Evolutionary conservation across 805 yeast genomes (phyloP).

Genomic region (Maudiozyma bulderi): DNA sequence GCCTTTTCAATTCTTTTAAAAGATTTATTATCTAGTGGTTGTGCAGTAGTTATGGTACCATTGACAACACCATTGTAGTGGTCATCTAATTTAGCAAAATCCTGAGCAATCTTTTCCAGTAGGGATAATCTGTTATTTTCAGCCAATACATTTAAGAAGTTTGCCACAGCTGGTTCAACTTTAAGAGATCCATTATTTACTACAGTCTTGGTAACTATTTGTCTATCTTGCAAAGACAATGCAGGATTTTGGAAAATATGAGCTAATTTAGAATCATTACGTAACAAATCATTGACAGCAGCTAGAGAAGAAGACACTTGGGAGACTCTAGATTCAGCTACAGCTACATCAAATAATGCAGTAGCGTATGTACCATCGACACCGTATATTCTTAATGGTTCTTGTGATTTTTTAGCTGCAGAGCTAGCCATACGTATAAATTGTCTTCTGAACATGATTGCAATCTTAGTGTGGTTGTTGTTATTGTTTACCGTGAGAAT

Average conservation of each 20-base stretch:
- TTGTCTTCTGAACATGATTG: conserved; percentile 2
- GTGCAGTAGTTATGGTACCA: conserved; percentile 84
- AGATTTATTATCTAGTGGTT: conserved; percentile 71
- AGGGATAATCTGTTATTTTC: conserved; percentile 87
- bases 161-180: conserved; percentile 59
- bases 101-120: conserved; percentile 52
- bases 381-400: conserved; percentile 87
- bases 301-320: conserved; percentile 62
- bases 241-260: conserved; percentile 74
- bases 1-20: conserved; percentile 72
- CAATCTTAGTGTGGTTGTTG: neutral
- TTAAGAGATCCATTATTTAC: conserved; percentile 24
- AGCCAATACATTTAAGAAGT: conserved; percentile 76
- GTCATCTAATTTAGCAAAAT: conserved; percentile 70
- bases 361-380: conserved; percentile 95
- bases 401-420: conserved; percentile 45
- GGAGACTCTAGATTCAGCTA: conserved; percentile 2
- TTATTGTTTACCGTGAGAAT: neutral
- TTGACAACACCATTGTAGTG: conserved; percentile 89
- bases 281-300: conserved; percentile 42
- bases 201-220: conserved; percentile 54
- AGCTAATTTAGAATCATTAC: conserved; percentile 53
- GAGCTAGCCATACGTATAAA: conserved; percentile 6
- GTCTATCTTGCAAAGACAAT: conserved; percentile 65
- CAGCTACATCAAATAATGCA: conserved; percentile 84